These are phyloP conservation scores for Phaseolus coccineus DNA, from an alignment of 331 rosid genomes.

Conservation along the genomic window DNA sequence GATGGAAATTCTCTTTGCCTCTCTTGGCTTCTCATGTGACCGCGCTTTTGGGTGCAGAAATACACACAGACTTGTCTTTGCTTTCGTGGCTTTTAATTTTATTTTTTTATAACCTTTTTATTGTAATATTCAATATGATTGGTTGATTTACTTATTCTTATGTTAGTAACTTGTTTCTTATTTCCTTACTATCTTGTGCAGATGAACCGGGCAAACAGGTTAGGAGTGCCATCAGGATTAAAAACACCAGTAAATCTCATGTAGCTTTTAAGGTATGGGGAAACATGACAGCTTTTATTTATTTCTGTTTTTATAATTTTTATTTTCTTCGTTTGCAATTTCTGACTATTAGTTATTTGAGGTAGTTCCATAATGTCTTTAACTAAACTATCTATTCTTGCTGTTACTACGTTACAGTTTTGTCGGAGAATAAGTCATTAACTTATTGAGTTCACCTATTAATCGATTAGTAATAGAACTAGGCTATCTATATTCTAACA, in stretches of 20 bases:
- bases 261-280: constrained; percentile 88
- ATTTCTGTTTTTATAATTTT: constrained; percentile 14
- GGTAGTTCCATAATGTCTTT: background rate
- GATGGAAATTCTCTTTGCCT: constrained; percentile 4
- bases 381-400: constrained; percentile 28
- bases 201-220: constrained; percentile 97
- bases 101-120: background rate
- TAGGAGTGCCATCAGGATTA: constrained; percentile 89
- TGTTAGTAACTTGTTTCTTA: constrained; percentile 1
- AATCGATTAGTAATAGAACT: background rate
- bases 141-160: constrained; percentile 13
- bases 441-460: background rate
- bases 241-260: constrained; percentile 82
- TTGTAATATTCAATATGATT: constrained; percentile 1
- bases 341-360: constrained; percentile 1
- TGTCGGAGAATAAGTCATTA: constrained; percentile 10
- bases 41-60: constrained; percentile 14
- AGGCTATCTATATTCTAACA: constrained; percentile 30
- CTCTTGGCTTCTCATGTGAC: constrained; percentile 1
- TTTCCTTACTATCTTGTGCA: constrained; percentile 46
- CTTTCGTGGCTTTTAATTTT: background rate
- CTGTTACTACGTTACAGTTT: constrained; percentile 14
- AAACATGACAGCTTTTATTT: constrained; percentile 22
- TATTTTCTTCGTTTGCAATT: background rate
- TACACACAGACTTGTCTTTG: too few relatives aligned